phyloP scores from a whole-genome alignment of 2,329 filamentous ascomycete genomes.

The Blumeria hordei region DNA sequence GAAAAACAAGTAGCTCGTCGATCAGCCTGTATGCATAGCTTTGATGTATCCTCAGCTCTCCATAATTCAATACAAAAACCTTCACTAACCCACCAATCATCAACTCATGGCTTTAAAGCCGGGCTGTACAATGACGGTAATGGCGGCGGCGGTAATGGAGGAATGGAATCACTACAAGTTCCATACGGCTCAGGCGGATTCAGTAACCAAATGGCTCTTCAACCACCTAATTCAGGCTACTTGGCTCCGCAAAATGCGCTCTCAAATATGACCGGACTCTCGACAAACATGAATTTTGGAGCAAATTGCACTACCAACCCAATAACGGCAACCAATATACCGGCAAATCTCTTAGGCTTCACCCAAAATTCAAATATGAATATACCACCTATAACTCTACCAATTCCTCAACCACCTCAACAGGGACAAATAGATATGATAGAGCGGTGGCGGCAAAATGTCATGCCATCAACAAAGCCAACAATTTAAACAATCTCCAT shows the following conservation, averaged over 20 bases:
- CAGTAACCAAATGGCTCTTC: too few relatives aligned
- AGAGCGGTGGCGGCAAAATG: constrained; percentile 16
- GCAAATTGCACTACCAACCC: background rate
- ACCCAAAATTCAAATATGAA: background rate
- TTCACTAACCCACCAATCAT: background rate
- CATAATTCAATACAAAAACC: background rate
- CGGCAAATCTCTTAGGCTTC: constrained; percentile 5
- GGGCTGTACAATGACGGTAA: constrained; percentile 10
- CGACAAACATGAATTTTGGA: background rate
- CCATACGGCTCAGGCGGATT: too few relatives aligned
- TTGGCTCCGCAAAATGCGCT: constrained; percentile 5
- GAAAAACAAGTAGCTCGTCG: constrained; percentile 9
- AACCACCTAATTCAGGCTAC: constrained; percentile 7
- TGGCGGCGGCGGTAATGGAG: constrained; percentile 3
- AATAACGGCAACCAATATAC: background rate
- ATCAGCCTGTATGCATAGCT: constrained; percentile 10
- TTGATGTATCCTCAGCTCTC: constrained; percentile 5
- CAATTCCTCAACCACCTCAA: constrained; percentile 8
- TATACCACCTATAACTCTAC: constrained; percentile 4
- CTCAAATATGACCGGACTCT: constrained; percentile 3
- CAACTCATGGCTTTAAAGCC: constrained; percentile 6
- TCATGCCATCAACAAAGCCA: constrained; percentile 11
- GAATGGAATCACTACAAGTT: background rate
- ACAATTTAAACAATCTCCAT: background rate
- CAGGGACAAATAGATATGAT: constrained; percentile 16